Conservation (phyloP, 768 basidiomycete species). For the Hypholoma fasciculare region DNA sequence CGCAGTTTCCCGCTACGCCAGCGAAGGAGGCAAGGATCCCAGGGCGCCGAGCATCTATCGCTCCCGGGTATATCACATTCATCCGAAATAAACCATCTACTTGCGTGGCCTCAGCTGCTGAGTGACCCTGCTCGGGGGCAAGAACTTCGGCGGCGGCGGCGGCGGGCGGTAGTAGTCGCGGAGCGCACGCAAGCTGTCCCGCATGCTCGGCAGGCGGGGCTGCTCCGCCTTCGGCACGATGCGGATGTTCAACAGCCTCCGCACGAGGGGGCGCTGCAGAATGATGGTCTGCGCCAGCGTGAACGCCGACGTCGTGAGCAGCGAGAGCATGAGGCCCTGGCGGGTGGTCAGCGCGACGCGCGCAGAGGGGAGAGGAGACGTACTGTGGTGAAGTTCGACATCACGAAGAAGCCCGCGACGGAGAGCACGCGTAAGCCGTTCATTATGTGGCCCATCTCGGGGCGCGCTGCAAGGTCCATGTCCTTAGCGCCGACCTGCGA, state of each 20-base stretch:
- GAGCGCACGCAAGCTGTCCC: neutral
- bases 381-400: constrained; percentile 53
- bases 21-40: no score
- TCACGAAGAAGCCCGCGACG: constrained; percentile 45
- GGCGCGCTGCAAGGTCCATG: constrained; percentile 50
- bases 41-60: no score
- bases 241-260: constrained; percentile 38
- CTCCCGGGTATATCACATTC: no score
- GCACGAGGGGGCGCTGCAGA: constrained; percentile 44
- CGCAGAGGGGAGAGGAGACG: no score
- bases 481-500: constrained; percentile 48
- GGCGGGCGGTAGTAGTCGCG: no score
- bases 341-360: no score
- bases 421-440: constrained; percentile 66
- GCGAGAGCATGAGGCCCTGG: constrained; percentile 40
- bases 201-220: constrained; percentile 28
- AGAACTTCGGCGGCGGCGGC: no score
- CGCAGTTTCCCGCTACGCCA: no score
- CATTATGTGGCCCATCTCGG: constrained; percentile 64
- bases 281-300: constrained; percentile 52
- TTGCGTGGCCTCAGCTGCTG: no score
- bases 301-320: constrained; percentile 38
- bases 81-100: no score
- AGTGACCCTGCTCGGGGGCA: no score
- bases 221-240: constrained; percentile 26